Evolutionary conservation across 805 yeast genomes (phyloP), one percentile per base, ranked within the genome.

Genomic region (Candida awuae): DNA sequence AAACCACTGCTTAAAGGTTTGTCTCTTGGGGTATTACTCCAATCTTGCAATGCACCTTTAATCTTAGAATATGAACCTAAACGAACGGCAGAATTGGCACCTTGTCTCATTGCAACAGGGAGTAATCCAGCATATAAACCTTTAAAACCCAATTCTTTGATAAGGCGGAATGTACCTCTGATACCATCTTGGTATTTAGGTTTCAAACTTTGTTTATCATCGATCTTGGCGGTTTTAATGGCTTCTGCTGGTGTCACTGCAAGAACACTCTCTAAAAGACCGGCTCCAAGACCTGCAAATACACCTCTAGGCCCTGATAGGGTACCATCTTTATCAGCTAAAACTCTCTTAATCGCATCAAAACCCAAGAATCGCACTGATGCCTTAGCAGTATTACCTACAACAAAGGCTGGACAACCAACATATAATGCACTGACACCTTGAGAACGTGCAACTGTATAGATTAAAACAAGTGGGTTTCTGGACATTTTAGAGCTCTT

Each of bases 221-320:
- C 98, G 50, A 90, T 92, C 62, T 88, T 70, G 0, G 94, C 96
- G 0, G 97, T 90, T 58, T 90, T 90, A 62, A 90, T 85, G 26
- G 96, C 94, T 61, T 90, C 98, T 40, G 88, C 87, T 2, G 98
- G 98, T 0, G 98, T 90, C 34, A 92, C 95, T 0, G 97, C 97
- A 32, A 88, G 69, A 20, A 87, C 81, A 41, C 94, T 81, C 58
- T 90, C 98, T 44, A 90, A 62, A 32, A 88, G 72, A 27, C 98
- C 98, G 3, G 98, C 98, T 34, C 97, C 97, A 32, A 92, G 67
- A n/a, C 98, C 98, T 1, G 98, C 98, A 23, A 90, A 43, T 6
- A 88, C 94, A 49, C 97, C 97, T 53, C 95, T 63, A 7, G 92
- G 80, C 4, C 95, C 95, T 26, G 92, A 77, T 35, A 92, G 64